Base-by-base conservation (phyloP, 495 filamentous ascomycete genomes). In the Talaromyces ruber region DNA sequence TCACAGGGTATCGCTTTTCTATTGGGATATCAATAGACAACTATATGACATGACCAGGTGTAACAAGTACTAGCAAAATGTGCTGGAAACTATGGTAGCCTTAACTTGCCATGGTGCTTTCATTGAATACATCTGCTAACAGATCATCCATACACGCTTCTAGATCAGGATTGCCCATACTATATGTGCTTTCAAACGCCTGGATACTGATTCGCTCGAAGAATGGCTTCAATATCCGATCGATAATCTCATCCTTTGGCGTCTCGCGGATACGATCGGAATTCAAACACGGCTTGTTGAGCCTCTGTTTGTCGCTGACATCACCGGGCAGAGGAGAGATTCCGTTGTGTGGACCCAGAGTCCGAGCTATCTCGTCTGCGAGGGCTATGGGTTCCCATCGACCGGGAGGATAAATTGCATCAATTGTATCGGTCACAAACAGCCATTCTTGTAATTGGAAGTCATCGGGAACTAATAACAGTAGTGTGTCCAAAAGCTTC, bases 401-500 rank as follows among this genome's bases (percentile, higher is more conserved):
- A n/a, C 83, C 72, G 1, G 92, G 87, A 16, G 88, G 85, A 68
- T 98, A 98, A 24, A 98, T 91, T 1, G 95, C 92, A 69, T 99
- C 94, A 65, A 97, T 93, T 37, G 93, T 97, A 70, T 99, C 95
- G 5, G 92, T 93, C 25, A 98, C 85, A 72, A 95, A 99, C 18
- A 98, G 82, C 94, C 94, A 99, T 76, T 97, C 91, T 60, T 92
- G 83, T 43, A 96, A 80, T 70, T 98, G 94, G 72, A 97, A 99
- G 68, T 98, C 94, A 64, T 99, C 95, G 0, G 92, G 94, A 4
- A 87, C 87, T 18, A 91, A 78, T n/a, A 90, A 84, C 26, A 99
- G 78, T 6, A 99, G 76, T 24, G 88, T 77, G 62, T 97, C 95
- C 6, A 99, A 79, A 2, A 99, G 82, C 69, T 97, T 97, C 72